Evolutionary conservation across 1,139 yeast genomes (phyloP), one percentile per base, ranked within the genome.

Genomic region (Hansenula lynferdii): DNA sequence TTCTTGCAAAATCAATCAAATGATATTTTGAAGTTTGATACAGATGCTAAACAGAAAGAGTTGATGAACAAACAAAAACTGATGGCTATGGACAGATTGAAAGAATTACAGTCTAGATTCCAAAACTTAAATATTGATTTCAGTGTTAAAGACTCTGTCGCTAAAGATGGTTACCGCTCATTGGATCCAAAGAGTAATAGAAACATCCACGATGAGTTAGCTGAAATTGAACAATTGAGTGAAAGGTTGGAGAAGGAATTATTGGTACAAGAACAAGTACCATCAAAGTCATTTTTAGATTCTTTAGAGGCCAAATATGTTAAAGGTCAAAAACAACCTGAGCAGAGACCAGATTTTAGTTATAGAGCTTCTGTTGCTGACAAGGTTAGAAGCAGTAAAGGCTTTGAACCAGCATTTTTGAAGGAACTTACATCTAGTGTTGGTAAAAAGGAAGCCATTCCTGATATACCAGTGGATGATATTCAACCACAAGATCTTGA

Each of bases 1-100:
- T 69, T 72, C 9, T 63, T 84, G 31, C 92, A 84, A 57, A 70
- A 70, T 38, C 90, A 84, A 55, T 80, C 89, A 2, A 84, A 84
- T 56, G 86, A 80, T 48, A 78, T 84, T 34, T 68, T 84, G 62
- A 84, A 83, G 54, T 77, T 70, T 51, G 82, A 80, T 57, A 60
- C 64, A 11, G 69, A 67, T 37, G 54, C 62, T 26, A 57, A 65
- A 31, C 73, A 79, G 44, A 72, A 72, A 45, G 79, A 84, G 36
- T 59, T 76, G 58, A 70, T 78, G 57, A 65, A 69, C 34, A 72
- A 75, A 45, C 82, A 79, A 51, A 82, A 75, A 51, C 57, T 64
- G 36, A 67, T 76, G 56, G 92, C 92, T 0, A 67, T 81, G 69
- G 84, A 80, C 41, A 68, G 92, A 49, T 65, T 84, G 42, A 69